These are phyloP conservation scores for Ascobolus immersus DNA, from an alignment of 495 filamentous ascomycete species.

Conservation along the genomic window DNA sequence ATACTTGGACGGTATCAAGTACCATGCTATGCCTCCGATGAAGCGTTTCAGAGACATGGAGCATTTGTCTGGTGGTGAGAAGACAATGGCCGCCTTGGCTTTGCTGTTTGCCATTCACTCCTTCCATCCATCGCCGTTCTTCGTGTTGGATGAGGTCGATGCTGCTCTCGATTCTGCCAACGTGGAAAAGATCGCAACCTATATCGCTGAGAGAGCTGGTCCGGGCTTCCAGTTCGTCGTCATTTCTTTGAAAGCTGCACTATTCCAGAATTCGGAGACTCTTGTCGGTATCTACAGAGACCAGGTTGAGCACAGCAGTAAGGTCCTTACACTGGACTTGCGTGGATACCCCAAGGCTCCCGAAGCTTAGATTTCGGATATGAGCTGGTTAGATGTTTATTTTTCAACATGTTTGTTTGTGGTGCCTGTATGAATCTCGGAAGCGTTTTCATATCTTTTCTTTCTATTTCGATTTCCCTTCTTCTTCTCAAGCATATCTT, in stretches of 20 bases:
- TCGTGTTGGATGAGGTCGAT: slow-evolving; percentile 95
- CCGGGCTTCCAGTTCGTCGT: slow-evolving; percentile 99
- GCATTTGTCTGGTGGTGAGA: slow-evolving; percentile 87
- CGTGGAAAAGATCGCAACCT: slow-evolving; percentile 79
- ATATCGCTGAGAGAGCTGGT: slow-evolving; percentile 76
- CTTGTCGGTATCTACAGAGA: slow-evolving; percentile 88
- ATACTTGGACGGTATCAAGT: slow-evolving; percentile 83
- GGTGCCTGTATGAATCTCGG: no score
- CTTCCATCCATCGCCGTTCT: slow-evolving; percentile 86
- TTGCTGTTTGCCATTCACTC: slow-evolving; percentile 88
- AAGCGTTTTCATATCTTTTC: no score
- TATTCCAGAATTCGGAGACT: slow-evolving; percentile 85
- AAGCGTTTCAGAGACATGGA: slow-evolving; percentile 99
- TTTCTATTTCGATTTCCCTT: no score
- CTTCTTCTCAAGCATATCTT: no score
- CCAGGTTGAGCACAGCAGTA: slow-evolving; percentile 69
- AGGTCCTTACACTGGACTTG: slow-evolving; percentile 38
- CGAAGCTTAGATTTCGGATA: no score
- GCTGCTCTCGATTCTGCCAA: slow-evolving; percentile 93
- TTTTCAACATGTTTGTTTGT: no score
- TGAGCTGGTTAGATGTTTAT: neutral
- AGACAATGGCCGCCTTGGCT: slow-evolving; percentile 93
- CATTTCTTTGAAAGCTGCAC: slow-evolving; percentile 72
- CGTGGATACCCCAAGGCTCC: neutral
- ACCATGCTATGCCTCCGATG: slow-evolving; percentile 92